These are phyloP conservation scores for Conringia planisiliqua DNA, from an alignment of 345 rosid genomes.

Conservation along the genomic window DNA sequence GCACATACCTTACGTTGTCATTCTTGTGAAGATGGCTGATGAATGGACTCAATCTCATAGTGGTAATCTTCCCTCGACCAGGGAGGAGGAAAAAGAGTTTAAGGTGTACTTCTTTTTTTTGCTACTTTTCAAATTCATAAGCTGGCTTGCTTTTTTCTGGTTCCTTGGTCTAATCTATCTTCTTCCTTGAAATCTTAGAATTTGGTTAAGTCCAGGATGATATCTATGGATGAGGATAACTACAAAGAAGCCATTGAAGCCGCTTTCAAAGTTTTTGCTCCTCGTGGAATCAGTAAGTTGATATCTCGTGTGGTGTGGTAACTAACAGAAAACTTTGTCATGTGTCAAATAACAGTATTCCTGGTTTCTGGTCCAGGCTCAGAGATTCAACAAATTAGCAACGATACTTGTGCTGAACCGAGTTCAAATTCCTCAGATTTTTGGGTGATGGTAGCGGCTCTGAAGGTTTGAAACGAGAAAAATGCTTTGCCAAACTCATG, in stretches of 20 bases:
- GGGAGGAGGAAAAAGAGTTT: constrained; percentile 86
- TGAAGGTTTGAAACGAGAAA: constrained; percentile 62
- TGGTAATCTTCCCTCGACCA: constrained; percentile 72
- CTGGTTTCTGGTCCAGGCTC: constrained; percentile 44
- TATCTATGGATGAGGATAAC: constrained; percentile 79
- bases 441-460: constrained; percentile 98
- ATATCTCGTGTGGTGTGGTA: constrained; percentile 10
- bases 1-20: constrained; percentile 86
- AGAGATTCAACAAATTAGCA: constrained; percentile 55
- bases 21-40: constrained; percentile 79
- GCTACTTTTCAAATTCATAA: constrained; percentile 9
- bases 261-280: constrained; percentile 85
- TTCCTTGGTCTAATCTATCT: constrained; percentile 23
- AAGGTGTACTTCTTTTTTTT: constrained; percentile 50
- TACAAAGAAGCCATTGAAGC: constrained; percentile 91
- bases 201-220: constrained; percentile 70
- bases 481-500: not conserved
- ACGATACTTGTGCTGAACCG: constrained; percentile 64
- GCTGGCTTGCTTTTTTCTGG: constrained; percentile 4
- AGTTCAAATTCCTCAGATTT: constrained; percentile 70
- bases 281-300: constrained; percentile 87
- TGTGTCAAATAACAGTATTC: not conserved
- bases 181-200: constrained; percentile 48
- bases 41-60: constrained; percentile 79
- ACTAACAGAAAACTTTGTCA: not conserved